Evolutionary conservation across 2,329 filamentous ascomycete genomes (phyloP), one percentile per base, ranked within the genome.

Genomic region (Monilinia vaccinii-corymbosi): DNA sequence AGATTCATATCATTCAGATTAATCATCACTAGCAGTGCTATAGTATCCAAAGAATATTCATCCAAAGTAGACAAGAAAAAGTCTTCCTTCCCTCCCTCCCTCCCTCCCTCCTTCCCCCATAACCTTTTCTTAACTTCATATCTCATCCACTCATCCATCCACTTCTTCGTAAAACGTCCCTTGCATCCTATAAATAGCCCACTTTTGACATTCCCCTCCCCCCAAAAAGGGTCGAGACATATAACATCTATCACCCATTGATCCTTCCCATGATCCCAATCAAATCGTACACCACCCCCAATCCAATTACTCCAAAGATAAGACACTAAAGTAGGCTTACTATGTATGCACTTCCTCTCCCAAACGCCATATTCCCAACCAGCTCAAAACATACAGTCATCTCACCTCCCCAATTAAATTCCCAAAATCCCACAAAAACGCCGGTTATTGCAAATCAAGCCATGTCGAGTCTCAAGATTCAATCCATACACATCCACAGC

Each of bases 401-500:
- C 21, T 44, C 51, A 28, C n/a, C 11, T 31, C 31, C 6, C 42
- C 31, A n/a, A 49, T 36, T 13, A 9, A 49, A 38, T 6, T 28
- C 21, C 42, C 31, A 4, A 28, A 36, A 38, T 18, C 14, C 42
- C 21, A 34, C 44, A 28, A 49, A 18, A 25, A 49, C 45, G 32
- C 53, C 21, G 42, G 48, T 49, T n/a, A 56, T 40, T 45, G 5
- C 31, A 47, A 14, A 28, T 11, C 25, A 11, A 34, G 11, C 23
- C n/a, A 32, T 31, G 51, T 18, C 18, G n/a, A 58, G 13, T 48
- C 36, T 59, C 36, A 61, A 52, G 60, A 59, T 36, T 49, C 46
- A n/a, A 62, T 28, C 61, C 61, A 62, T 16, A 62, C 58, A 45
- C 61, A 62, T 48, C 61, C 61, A 23, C 61, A 62, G 32, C 47